These are phyloP conservation scores for Candida ovalis DNA, from an alignment of 805 yeast genomes.

Conservation along the genomic window DNA sequence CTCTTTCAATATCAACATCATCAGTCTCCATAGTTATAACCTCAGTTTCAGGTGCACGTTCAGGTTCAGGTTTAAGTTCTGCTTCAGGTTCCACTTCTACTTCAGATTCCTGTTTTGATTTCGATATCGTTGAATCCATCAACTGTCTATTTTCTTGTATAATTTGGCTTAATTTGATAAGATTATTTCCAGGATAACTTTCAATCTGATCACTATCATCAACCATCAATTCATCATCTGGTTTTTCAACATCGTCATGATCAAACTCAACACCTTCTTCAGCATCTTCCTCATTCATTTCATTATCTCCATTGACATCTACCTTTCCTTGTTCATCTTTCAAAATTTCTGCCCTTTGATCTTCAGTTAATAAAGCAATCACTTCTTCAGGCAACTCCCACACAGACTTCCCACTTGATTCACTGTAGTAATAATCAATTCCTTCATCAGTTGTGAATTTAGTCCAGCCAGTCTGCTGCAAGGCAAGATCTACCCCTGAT, in stretches of 20 bases:
- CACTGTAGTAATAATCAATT: constrained; percentile 68
- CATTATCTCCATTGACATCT: constrained; percentile 1
- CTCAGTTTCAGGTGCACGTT: background rate
- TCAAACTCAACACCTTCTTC: too few relatives aligned
- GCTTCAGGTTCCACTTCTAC: background rate
- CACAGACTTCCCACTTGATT: constrained; percentile 58
- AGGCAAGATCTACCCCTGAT: constrained; percentile 38
- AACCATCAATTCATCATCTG: background rate
- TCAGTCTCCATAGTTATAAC: background rate
- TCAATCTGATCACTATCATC: background rate
- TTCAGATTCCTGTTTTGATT: background rate
- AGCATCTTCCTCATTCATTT: too few relatives aligned
- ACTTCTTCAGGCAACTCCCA: constrained; percentile 76
- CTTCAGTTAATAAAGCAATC: constrained; percentile 6
- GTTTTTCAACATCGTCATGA: too few relatives aligned
- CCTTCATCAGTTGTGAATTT: constrained; percentile 48
- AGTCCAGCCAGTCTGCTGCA: constrained; percentile 51
- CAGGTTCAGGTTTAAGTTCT: background rate
- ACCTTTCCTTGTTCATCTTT: constrained; percentile 2
- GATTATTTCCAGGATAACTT: constrained; percentile 8
- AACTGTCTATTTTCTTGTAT: background rate
- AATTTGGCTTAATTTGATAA: constrained; percentile 7
- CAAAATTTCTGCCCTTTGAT: background rate
- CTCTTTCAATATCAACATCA: background rate
- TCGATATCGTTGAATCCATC: background rate